phyloP scores from a whole-genome alignment of 225 moss, liverwort and hornwort species.

The Thuidium tamariscinum region DNA sequence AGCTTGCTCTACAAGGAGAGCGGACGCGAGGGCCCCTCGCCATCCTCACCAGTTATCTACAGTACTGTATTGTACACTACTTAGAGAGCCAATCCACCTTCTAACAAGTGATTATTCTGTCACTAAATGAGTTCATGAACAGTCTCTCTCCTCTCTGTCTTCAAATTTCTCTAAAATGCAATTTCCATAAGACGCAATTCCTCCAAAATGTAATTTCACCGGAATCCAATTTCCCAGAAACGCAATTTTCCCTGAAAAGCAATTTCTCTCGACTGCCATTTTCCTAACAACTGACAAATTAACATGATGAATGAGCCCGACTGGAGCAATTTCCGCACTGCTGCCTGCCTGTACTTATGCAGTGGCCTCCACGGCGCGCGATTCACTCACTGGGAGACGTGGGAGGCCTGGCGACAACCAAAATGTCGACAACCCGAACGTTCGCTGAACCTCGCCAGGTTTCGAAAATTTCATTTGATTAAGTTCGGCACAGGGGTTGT shows the following conservation, averaged over 20 bases:
- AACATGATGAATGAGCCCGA: background rate
- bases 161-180: no score
- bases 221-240: background rate
- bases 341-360: background rate
- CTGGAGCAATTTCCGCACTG: background rate
- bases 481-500: no score
- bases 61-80: no score
- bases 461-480: background rate
- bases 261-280: background rate
- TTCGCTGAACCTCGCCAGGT: background rate
- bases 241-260: no score
- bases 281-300: background rate
- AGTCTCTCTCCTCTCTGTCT: background rate
- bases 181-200: no score
- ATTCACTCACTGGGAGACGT: background rate
- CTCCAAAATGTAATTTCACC: background rate
- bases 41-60: background rate
- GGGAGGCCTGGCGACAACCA: background rate
- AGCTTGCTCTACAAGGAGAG: background rate
- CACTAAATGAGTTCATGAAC: background rate
- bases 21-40: background rate
- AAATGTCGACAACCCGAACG: background rate
- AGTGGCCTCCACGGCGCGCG: background rate
- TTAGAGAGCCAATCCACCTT: no score
- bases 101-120: background rate